A percentile compares a stretch with the other conserved stretches of the same genome.
Conservation (phyloP, 441 rosid genomes). For the Populus hybrid region DNA sequence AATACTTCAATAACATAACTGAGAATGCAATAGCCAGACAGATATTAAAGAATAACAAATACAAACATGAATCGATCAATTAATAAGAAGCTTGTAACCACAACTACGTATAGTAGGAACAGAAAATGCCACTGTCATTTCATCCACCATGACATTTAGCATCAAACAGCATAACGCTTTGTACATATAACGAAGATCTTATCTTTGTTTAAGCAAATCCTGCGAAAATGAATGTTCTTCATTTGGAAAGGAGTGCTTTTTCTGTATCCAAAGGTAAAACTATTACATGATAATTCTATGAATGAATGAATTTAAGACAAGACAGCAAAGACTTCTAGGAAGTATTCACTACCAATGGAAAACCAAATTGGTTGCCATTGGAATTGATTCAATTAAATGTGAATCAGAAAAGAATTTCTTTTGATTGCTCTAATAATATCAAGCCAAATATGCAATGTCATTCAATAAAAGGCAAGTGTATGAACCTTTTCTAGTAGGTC, state of each 20-base stretch:
- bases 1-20: background rate
- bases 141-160: background rate
- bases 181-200: background rate
- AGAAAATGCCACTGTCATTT: background rate
- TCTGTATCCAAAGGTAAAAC: background rate
- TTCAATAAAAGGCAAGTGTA: slow-evolving; percentile 21
- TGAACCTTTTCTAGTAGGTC: slow-evolving; percentile 58
- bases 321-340: background rate
- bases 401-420: background rate
- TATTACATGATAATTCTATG: background rate
- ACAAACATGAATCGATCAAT: background rate
- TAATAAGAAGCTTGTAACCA: background rate
- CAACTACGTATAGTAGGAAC: background rate
- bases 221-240: background rate
- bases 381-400: background rate
- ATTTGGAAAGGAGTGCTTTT: background rate
- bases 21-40: background rate
- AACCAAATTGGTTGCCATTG: background rate
- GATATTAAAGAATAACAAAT: background rate
- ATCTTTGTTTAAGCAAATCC: background rate
- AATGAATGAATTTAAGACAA: background rate
- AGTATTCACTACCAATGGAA: slow-evolving; percentile 2
- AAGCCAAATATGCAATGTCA: slow-evolving; percentile 9
- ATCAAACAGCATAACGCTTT: background rate
- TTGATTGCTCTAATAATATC: slow-evolving; percentile 6